Evolutionary conservation across 2,329 filamentous ascomycete species (phyloP), one percentile per base, ranked within the genome.

Genomic region (Xylariales sp.): DNA sequence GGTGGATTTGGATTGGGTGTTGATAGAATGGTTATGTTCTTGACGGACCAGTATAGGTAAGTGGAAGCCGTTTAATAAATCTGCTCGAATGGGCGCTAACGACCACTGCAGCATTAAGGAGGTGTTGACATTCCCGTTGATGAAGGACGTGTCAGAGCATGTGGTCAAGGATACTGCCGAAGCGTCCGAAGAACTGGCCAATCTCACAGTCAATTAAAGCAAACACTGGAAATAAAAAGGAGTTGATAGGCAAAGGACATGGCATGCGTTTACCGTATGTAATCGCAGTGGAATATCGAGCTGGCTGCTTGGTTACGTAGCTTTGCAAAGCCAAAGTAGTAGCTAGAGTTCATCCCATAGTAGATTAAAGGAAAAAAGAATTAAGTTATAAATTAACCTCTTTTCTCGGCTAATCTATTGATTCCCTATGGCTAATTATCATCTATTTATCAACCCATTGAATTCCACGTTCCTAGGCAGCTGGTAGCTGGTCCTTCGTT

Each of bases 81-180:
- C 0, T 12, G 5, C 6, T 28, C 12, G n/a, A 30, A 45, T 43
- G 23, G n/a, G 50, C 32, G 43, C 62, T 71, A 36, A 71, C 69
- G 53, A 34, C 14, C 28, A 28, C n/a, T 10, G 65, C 45, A 72
- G 71, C 75, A 99, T 99, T 80, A 94, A 96, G 82, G 96, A 99
- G 82, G 95, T 98, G 3, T 83, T 98, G 70, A 90, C 95, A 8
- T 99, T 99, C 89, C 96, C 96, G 10, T 95, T 97, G 83, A 97
- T 99, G 93, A 97, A 97, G 55, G 69, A 71, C 5, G 62, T 67
- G 14, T 60, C 72, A 64, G 48, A 65, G 48, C 23, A 39, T 16
- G 12, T 41, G 18, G 34, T 41, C 18, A 58, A 65, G 28, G 56
- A 60, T 36, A 23, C 58, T 43, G 32, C 63, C 10, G 49, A 65